A percentile compares a stretch with the other conserved stretches of the same genome.
These are phyloP conservation scores for Dunaliella primolecta DNA, from an alignment of 139 green algal genomes.

Conservation along the genomic window DNA sequence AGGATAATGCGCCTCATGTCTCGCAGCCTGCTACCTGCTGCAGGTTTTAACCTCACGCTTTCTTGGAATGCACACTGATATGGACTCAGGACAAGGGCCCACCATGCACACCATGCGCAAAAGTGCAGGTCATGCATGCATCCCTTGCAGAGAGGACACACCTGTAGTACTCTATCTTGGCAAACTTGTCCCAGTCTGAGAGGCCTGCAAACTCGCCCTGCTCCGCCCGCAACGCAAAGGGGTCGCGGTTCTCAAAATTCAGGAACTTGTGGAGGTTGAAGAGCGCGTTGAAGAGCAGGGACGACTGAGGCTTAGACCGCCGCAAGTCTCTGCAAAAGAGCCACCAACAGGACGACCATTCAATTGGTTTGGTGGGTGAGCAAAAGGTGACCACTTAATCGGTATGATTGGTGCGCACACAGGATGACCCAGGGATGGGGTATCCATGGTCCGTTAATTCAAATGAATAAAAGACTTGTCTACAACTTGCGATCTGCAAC, in stretches of 20 bases:
- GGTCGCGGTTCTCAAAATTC: constrained; percentile 87
- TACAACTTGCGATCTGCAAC: too few species aligned
- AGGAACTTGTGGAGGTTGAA: constrained; percentile 99
- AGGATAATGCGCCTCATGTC: background rate
- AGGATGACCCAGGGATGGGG: too few species aligned
- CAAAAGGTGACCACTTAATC: too few species aligned
- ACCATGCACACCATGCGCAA: background rate
- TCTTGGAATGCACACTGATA: too few species aligned
- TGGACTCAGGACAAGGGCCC: too few species aligned
- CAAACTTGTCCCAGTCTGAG: constrained; percentile 77
- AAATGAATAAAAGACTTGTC: too few species aligned
- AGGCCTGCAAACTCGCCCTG: constrained; percentile 54
- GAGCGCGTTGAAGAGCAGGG: constrained; percentile 95
- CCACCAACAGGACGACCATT: too few species aligned
- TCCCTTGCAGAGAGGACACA: background rate
- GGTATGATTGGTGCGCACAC: too few species aligned
- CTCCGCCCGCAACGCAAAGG: constrained; percentile 52
- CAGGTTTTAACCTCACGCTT: background rate
- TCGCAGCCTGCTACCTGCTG: background rate
- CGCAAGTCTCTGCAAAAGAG: constrained; percentile 78
- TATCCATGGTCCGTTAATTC: too few species aligned
- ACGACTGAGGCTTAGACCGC: constrained; percentile 61
- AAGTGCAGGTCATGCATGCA: background rate
- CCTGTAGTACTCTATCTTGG: constrained; percentile 62
- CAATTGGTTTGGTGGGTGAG: too few species aligned